Conservation (phyloP, 805 yeast species). For the Starmerella geochares region DNA sequence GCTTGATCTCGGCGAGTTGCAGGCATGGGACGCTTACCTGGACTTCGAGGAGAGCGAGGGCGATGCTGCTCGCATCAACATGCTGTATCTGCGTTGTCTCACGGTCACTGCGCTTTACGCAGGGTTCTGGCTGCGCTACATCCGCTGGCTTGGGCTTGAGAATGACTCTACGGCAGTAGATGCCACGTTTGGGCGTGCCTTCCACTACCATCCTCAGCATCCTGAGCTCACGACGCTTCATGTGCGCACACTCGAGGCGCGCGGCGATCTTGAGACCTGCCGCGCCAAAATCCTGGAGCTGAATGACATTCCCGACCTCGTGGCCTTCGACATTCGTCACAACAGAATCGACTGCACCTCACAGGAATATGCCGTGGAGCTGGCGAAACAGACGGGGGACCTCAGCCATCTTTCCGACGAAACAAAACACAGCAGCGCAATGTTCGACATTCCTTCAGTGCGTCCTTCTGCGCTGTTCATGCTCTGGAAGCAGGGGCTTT, state of each 20-base stretch:
- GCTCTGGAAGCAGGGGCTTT: constrained; percentile 9
- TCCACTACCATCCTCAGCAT: constrained; percentile 12
- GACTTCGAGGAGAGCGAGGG: constrained; percentile 40
- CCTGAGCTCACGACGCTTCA: not conserved
- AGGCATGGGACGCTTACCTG: constrained; percentile 57
- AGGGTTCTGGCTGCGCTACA: constrained; percentile 60
- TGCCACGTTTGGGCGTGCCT: constrained; percentile 7
- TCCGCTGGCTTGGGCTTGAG: constrained; percentile 39
- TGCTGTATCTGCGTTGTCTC: constrained; percentile 62
- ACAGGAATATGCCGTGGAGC: constrained; percentile 6
- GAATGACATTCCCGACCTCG: constrained; percentile 9
- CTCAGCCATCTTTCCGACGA: not conserved
- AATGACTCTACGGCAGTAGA: not conserved
- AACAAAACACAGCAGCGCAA: not conserved
- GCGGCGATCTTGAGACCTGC: constrained; percentile 15
- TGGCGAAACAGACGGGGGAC: constrained; percentile 6
- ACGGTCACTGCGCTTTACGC: constrained; percentile 45
- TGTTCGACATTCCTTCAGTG: not conserved
- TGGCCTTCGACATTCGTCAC: constrained; percentile 9
- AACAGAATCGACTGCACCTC: not conserved
- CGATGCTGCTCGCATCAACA: constrained; percentile 30
- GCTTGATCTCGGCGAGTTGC: constrained; percentile 38
- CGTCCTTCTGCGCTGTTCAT: constrained; percentile 1
- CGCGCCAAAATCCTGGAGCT: constrained; percentile 4
- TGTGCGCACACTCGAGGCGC: constrained; percentile 10